phyloP scores from a whole-genome alignment of 2,329 filamentous ascomycete species.

The Colletotrichum sp. region DNA sequence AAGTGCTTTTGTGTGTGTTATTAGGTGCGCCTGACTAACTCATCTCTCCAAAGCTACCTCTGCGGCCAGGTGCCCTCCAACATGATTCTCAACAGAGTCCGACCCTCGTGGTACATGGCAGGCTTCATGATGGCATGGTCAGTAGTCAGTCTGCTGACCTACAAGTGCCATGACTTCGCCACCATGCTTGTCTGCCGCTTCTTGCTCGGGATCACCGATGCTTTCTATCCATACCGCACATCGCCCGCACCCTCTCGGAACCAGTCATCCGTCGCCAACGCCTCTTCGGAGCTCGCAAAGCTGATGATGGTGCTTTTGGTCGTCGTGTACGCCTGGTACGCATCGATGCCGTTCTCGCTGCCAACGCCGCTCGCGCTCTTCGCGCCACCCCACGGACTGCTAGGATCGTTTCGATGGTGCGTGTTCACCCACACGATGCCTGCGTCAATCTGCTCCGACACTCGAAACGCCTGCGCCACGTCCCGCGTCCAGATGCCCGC shows the following conservation, averaged over 20 bases:
- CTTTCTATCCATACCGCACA: constrained; percentile 63
- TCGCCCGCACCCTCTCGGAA: constrained; percentile 62
- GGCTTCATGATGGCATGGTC: constrained; percentile 24
- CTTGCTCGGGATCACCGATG: no score
- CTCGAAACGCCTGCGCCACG: constrained; percentile 74
- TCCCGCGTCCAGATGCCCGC: constrained; percentile 79
- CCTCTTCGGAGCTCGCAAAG: constrained; percentile 63
- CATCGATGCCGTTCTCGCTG: constrained; percentile 74
- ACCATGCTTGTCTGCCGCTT: constrained; percentile 21
- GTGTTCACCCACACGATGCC: constrained; percentile 66
- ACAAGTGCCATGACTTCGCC: constrained; percentile 17
- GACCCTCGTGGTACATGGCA: constrained; percentile 24
- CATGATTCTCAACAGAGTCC: constrained; percentile 37
- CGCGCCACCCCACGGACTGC: constrained; percentile 72
- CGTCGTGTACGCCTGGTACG: constrained; percentile 63
- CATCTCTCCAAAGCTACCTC: constrained; percentile 1
- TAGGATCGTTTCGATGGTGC: constrained; percentile 75
- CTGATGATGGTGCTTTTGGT: constrained; percentile 74
- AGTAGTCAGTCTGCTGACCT: constrained; percentile 19
- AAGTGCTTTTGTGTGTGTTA: neutral
- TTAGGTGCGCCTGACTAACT: neutral
- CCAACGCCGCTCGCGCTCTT: constrained; percentile 69
- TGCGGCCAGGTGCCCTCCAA: constrained; percentile 33
- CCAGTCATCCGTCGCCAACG: constrained; percentile 66
- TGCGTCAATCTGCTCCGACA: constrained; percentile 73